These are phyloP conservation scores for Tetradesmus obliquus DNA, from an alignment of 139 green algal species.

Conservation along the genomic window DNA sequence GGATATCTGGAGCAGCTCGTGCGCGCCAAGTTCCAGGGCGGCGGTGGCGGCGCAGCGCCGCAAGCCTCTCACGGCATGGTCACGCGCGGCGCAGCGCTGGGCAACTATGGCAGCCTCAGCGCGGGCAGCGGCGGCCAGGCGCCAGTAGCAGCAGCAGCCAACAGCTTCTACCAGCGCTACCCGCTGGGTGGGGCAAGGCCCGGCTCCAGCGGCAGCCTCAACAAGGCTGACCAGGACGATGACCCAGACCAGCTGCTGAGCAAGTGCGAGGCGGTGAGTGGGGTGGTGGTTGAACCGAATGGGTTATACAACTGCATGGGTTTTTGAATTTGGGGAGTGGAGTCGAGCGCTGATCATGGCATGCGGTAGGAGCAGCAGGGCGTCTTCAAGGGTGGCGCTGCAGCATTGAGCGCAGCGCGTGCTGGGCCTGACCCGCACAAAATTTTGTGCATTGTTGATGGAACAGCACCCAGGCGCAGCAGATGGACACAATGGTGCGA, in stretches of 20 bases:
- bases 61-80: not conserved
- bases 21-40: not conserved
- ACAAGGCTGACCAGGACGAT: not conserved
- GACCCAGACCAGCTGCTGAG: conserved; percentile 43
- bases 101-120: not conserved
- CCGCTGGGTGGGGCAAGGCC: not conserved
- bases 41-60: not conserved
- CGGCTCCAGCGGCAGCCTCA: not conserved
- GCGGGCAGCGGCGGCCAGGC: not conserved
- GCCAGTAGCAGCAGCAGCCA: not conserved
- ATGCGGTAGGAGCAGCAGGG: too few species aligned
- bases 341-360: not conserved
- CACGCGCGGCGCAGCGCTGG: not conserved
- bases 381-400: not conserved
- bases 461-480: too few species aligned
- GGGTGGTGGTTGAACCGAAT: not conserved
- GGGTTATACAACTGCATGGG: not conserved
- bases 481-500: not conserved
- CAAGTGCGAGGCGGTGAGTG: conserved; percentile 45
- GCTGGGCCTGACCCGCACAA: not conserved
- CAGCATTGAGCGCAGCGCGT: not conserved
- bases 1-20: conserved; percentile 19
- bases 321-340: not conserved
- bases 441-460: not conserved
- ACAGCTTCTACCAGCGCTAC: conserved; percentile 13